A percentile compares a stretch with the other conserved stretches of the same genome.
Conservation (phyloP, 768 basidiomycete species). For the Kwoniella sp. region DNA sequence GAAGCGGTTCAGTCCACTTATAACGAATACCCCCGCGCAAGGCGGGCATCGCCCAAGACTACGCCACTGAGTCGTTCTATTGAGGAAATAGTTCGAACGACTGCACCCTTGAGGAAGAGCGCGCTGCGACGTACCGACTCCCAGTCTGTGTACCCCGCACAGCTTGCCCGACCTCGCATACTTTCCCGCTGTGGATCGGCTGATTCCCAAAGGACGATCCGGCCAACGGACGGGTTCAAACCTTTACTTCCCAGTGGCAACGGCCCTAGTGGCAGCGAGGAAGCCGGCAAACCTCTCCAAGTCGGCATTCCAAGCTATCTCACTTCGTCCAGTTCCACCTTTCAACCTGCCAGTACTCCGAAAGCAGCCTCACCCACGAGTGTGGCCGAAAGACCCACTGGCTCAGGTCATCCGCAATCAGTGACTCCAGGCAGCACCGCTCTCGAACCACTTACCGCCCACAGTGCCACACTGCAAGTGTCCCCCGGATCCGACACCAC, state of each 20-base stretch:
- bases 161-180: too few relatives aligned
- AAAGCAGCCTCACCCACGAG: too few relatives aligned
- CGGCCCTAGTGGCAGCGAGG: neutral
- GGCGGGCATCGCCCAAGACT: too few relatives aligned
- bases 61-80: neutral
- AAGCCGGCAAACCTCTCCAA: neutral
- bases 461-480: neutral
- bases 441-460: neutral
- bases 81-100: neutral
- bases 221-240: neutral
- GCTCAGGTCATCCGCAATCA: neutral
- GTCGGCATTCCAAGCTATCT: neutral
- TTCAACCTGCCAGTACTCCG: neutral
- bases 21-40: neutral
- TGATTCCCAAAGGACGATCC: slow-evolving; percentile 10
- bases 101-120: too few relatives aligned
- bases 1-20: too few relatives aligned
- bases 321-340: neutral
- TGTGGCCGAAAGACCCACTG: neutral
- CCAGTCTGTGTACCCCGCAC: too few relatives aligned
- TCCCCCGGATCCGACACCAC: neutral
- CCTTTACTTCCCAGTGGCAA: neutral
- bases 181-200: too few relatives aligned
- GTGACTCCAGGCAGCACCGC: neutral
- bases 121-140: too few relatives aligned